Evolutionary conservation across 768 basidiomycete species (phyloP).

Genomic region (Sporobolomyces roseus): DNA sequence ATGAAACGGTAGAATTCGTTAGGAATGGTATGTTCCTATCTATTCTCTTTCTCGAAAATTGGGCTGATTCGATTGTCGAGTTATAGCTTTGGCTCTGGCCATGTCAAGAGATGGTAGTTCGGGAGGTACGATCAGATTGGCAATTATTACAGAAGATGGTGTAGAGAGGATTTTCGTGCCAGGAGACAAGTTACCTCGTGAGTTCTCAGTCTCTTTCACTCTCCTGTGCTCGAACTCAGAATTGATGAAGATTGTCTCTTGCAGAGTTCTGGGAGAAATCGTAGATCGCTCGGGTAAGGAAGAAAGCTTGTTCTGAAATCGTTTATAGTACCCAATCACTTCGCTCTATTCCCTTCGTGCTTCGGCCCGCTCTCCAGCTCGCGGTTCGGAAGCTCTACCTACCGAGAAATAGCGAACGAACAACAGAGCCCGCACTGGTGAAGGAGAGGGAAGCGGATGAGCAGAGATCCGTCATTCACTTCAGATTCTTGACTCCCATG

Average conservation of each 20-base stretch:
- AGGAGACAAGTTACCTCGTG: slow-evolving; percentile 48
- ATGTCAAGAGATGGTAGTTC: slow-evolving; percentile 98
- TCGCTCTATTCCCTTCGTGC: no score
- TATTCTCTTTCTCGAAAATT: not conserved
- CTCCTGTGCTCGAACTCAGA: not conserved
- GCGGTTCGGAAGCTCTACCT: no score
- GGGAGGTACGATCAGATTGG: slow-evolving; percentile 95
- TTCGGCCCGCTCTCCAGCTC: no score
- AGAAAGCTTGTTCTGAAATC: not conserved
- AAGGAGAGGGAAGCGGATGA: no score
- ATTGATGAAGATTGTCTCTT: not conserved
- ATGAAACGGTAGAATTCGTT: slow-evolving; percentile 89
- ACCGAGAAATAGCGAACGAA: no score
- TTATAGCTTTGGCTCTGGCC: slow-evolving; percentile 77
- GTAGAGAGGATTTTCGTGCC: slow-evolving; percentile 91
- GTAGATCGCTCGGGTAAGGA: not conserved
- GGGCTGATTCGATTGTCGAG: not conserved
- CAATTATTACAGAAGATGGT: slow-evolving; percentile 85
- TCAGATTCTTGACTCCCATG: no score
- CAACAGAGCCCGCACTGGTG: no score
- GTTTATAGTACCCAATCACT: not conserved
- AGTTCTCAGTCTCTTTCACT: not conserved
- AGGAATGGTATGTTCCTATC: slow-evolving; percentile 73
- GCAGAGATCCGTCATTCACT: no score
- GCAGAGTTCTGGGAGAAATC: slow-evolving; percentile 37